Conservation (phyloP, 2,329 filamentous ascomycete species). For the Dactylellina haptotyla region DNA sequence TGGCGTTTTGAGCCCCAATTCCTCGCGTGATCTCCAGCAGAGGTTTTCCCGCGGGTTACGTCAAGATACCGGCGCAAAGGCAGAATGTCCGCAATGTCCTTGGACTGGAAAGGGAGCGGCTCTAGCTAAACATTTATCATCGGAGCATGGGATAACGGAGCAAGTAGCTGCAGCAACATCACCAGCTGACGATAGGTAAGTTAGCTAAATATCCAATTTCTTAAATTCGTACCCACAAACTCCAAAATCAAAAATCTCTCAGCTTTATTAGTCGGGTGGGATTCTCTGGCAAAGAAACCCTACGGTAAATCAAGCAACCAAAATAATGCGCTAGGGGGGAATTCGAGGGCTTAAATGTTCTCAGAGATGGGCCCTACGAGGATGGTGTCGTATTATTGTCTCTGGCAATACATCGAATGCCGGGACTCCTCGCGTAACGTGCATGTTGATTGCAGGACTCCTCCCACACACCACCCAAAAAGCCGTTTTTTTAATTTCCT, state of each 20-base stretch:
- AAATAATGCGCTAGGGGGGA: no score
- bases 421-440: not conserved
- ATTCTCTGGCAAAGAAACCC: no score
- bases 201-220: not conserved
- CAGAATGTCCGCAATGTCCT: conserved; percentile 12
- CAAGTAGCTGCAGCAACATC: not conserved
- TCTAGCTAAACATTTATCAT: conserved; percentile 19
- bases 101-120: conserved; percentile 26
- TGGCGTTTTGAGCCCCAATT: conserved; percentile 8
- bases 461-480: no score
- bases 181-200: conserved; percentile 20
- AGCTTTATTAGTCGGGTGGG: no score
- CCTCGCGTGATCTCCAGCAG: conserved; percentile 7
- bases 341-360: not conserved
- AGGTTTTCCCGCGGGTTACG: conserved; percentile 18
- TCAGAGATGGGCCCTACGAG: not conserved
- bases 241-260: no score
- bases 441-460: not conserved
- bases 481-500: not conserved
- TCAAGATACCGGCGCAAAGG: conserved; percentile 14
- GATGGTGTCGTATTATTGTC: not conserved
- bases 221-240: no score
- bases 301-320: no score
- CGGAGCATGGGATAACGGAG: conserved; percentile 18
- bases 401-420: not conserved